These are phyloP conservation scores for Tetrapisispora nanseiensis DNA, from an alignment of 805 yeast species.

Conservation along the genomic window DNA sequence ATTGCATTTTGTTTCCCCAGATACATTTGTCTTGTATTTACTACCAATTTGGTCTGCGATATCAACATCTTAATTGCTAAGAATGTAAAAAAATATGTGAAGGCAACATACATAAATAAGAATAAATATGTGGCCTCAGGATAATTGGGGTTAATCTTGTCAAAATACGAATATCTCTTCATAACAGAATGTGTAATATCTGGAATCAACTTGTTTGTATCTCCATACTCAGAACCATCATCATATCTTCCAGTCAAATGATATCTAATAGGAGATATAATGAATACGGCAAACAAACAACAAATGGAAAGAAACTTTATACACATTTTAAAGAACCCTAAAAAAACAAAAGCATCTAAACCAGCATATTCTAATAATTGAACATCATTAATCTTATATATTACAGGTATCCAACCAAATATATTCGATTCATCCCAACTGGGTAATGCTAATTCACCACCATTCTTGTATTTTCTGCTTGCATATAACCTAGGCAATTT, in stretches of 20 bases:
- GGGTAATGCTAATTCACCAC: slow-evolving; percentile 21
- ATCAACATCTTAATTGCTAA: slow-evolving; percentile 51
- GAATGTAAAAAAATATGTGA: slow-evolving; percentile 78
- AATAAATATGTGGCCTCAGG: slow-evolving; percentile 45
- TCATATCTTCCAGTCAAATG: slow-evolving; percentile 76
- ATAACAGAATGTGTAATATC: not conserved
- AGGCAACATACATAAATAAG: slow-evolving; percentile 74
- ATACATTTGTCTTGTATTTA: slow-evolving; percentile 66
- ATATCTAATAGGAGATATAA: slow-evolving; percentile 79
- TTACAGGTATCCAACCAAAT: slow-evolving; percentile 73
- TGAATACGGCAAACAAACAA: slow-evolving; percentile 56
- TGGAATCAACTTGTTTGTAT: not conserved
- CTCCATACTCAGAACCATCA: slow-evolving; percentile 36
- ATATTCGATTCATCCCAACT: slow-evolving; percentile 36
- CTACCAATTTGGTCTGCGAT: slow-evolving; percentile 63
- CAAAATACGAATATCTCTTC: slow-evolving; percentile 1
- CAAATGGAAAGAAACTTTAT: slow-evolving; percentile 57
- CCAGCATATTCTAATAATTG: slow-evolving; percentile 87
- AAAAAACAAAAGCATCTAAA: slow-evolving; percentile 83
- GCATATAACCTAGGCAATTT: slow-evolving; percentile 77
- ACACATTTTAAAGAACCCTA: slow-evolving; percentile 85
- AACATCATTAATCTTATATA: slow-evolving; percentile 56
- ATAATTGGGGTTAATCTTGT: slow-evolving; percentile 9
- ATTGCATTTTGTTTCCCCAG: slow-evolving; percentile 80
- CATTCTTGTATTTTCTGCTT: slow-evolving; percentile 45